These are phyloP conservation scores for Phlyctochytrium bullatum DNA, from an alignment of 192 early-diverging fungal species.

Conservation along the genomic window DNA sequence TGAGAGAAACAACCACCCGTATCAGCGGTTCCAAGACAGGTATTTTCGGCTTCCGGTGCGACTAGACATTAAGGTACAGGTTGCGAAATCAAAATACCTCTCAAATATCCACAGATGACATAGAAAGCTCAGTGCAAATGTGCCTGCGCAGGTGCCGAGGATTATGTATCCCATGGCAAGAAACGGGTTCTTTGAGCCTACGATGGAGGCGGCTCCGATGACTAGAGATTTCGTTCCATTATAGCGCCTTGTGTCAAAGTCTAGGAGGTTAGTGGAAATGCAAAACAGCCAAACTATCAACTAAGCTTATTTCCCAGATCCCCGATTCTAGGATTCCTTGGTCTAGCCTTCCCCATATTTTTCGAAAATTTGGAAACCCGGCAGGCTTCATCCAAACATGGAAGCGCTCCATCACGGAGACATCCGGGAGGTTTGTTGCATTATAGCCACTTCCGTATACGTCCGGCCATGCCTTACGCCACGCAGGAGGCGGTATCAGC, in stretches of 20 bases:
- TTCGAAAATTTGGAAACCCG: constrained; percentile 93
- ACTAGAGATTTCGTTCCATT: constrained; percentile 96
- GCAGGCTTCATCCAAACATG: constrained; percentile 99
- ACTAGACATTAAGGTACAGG: too few relatives aligned
- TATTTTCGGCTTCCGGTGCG: too few relatives aligned
- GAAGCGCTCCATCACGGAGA: constrained; percentile 73
- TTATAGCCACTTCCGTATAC: constrained; percentile 49
- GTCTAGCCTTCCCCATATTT: constrained; percentile 82
- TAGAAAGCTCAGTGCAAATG: too few relatives aligned
- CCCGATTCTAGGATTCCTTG: constrained; percentile 70
- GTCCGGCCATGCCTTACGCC: constrained; percentile 62
- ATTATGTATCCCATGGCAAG: constrained; percentile 92
- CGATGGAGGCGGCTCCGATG: constrained; percentile 87
- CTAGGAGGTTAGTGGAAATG: constrained; percentile 38
- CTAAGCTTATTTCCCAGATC: constrained; percentile 74
- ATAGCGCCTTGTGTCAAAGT: constrained; percentile 82
- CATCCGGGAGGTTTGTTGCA: constrained; percentile 58
- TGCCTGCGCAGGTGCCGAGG: too few relatives aligned
- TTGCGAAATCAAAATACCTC: too few relatives aligned
- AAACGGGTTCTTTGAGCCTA: constrained; percentile 97
- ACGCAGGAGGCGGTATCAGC: constrained; percentile 83
- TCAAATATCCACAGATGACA: too few relatives aligned
- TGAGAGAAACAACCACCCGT: too few relatives aligned
- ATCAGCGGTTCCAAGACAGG: too few relatives aligned
- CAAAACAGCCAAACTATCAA: constrained; percentile 62